Conservation (phyloP, 768 basidiomycete species). For the Amanita thiersii region DNA sequence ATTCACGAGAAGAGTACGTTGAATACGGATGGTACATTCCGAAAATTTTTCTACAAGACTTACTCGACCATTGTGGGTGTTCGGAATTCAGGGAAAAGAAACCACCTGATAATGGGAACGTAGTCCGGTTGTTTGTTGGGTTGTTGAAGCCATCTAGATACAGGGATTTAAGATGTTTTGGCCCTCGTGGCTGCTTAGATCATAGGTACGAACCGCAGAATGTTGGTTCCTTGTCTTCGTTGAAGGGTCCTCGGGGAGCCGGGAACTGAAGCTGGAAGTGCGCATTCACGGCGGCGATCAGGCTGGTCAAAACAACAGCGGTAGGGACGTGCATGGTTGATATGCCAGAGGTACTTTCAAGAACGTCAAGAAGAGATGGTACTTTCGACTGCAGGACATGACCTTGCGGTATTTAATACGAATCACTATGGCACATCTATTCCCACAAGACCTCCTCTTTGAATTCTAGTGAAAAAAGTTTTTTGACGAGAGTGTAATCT, state of each 20-base stretch:
- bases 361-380: too few species aligned
- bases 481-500: too few species aligned
- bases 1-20: conserved; percentile 1
- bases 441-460: too few species aligned
- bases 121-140: conserved; percentile 46
- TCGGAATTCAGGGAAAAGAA: conserved; percentile 59
- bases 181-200: background rate
- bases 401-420: too few species aligned
- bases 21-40: background rate
- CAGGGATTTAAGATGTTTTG: conserved; percentile 4
- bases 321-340: conserved; percentile 26
- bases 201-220: conserved; percentile 54
- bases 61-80: conserved; percentile 56
- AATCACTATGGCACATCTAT: too few species aligned
- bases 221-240: conserved; percentile 42
- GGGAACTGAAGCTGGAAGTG: conserved; percentile 84
- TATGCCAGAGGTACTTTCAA: conserved; percentile 1
- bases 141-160: conserved; percentile 55
- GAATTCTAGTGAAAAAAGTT: too few species aligned
- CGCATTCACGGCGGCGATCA: conserved; percentile 41
- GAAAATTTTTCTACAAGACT: conserved; percentile 10
- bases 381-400: too few species aligned
- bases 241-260: conserved; percentile 60
- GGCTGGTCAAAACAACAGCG: conserved; percentile 25
- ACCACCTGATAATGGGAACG: conserved; percentile 60